Evolutionary conservation across 352 stramenopile species (phyloP).

Genomic region (Pythium monospermum): DNA sequence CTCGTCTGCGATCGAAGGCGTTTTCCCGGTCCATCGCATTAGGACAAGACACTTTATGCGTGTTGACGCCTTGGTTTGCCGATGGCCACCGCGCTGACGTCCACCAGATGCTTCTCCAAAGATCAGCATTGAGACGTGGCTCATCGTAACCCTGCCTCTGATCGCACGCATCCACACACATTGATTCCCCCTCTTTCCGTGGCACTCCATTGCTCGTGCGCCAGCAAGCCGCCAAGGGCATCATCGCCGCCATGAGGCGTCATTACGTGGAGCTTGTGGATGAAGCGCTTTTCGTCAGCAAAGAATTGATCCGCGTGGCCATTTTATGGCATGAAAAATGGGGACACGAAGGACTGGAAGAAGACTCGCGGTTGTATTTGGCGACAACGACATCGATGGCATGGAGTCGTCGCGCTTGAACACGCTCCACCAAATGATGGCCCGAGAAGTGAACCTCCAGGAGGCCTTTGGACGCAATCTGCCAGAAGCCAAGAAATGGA

Average conservation of each 20-base stretch:
- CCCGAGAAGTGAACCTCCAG: constrained; percentile 83
- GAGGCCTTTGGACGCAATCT: constrained; percentile 93
- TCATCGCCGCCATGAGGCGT: constrained; percentile 93
- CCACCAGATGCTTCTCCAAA: constrained; percentile 63
- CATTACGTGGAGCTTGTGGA: constrained; percentile 96
- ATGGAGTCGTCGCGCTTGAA: constrained; percentile 97
- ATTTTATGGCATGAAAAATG: constrained; percentile 99
- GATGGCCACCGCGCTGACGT: constrained; percentile 93
- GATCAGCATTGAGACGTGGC: constrained; percentile 98
- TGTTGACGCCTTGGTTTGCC: constrained; percentile 98
- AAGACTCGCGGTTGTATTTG: constrained; percentile 97
- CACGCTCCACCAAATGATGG: constrained; percentile 92
- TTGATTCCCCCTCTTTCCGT: constrained; percentile 99
- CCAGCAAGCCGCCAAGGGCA: constrained; percentile 89
- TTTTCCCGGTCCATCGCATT: constrained; percentile 97
- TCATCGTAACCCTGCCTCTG: constrained; percentile 97
- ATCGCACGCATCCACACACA: constrained; percentile 93
- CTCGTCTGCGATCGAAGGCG: constrained; percentile 94
- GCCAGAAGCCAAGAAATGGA: constrained; percentile 78
- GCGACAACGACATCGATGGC: constrained; percentile 92
- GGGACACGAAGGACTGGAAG: constrained; percentile 96
- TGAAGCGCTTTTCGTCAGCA: constrained; percentile 93
- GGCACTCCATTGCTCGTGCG: constrained; percentile 92
- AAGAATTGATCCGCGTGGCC: constrained; percentile 98
- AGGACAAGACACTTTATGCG: constrained; percentile 96